phyloP scores from a whole-genome alignment of 306 rosid genomes.

The Acacia crassicarpa region DNA sequence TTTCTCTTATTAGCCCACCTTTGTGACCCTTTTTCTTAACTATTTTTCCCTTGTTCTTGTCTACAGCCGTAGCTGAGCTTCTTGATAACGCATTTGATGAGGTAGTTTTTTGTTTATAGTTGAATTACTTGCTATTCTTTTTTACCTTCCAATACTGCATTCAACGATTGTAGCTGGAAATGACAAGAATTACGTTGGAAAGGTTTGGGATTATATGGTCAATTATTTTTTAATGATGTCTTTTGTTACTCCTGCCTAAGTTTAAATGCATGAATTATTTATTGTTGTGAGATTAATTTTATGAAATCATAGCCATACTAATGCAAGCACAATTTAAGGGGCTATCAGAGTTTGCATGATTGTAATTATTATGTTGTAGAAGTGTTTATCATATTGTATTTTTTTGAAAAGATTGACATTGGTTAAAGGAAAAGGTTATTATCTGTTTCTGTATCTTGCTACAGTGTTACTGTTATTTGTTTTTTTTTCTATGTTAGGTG shows the following conservation, averaged over 20 bases:
- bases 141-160: too few species aligned
- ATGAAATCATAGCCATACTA: background rate
- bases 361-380: background rate
- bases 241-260: background rate
- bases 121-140: constrained; percentile 16
- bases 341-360: background rate
- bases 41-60: constrained; percentile 19
- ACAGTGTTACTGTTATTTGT: background rate
- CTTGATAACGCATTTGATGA: constrained; percentile 95
- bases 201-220: too few species aligned
- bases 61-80: constrained; percentile 89
- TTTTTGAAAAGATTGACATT: background rate
- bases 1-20: constrained; percentile 7
- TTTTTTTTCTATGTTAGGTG: constrained; percentile 24
- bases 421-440: constrained; percentile 2
- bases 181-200: too few species aligned
- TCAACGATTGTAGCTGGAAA: too few species aligned
- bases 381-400: background rate
- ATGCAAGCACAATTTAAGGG: background rate
- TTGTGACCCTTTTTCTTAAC: constrained; percentile 1
- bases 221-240: background rate
- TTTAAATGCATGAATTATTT: background rate
- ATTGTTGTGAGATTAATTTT: background rate
- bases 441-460: background rate
- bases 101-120: constrained; percentile 50